These are phyloP conservation scores for Kodamaea alishanica DNA, from an alignment of 1,139 yeast genomes.

Conservation along the genomic window DNA sequence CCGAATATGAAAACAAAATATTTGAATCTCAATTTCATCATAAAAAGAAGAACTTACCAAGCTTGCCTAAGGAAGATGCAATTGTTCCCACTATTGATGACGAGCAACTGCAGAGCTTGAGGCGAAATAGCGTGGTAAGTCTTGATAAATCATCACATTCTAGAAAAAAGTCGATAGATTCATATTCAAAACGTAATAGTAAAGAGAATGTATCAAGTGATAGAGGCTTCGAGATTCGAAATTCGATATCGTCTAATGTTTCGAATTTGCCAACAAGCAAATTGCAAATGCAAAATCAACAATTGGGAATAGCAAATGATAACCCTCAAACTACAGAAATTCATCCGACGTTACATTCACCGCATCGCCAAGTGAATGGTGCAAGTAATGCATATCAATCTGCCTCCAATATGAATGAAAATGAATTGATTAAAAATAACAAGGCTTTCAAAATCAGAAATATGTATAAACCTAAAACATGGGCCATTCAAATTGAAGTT, in stretches of 20 bases:
- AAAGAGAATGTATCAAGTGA: neutral
- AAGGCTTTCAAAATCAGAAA: conserved; percentile 35
- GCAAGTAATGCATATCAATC: neutral
- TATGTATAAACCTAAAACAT: conserved; percentile 41
- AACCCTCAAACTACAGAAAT: neutral
- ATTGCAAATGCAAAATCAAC: no score
- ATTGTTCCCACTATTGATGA: neutral
- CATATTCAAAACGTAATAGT: neutral
- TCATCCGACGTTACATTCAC: neutral
- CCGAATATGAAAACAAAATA: conserved; percentile 53
- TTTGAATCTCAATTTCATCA: conserved; percentile 49
- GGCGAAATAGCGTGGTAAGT: no score
- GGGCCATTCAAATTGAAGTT: conserved; percentile 73
- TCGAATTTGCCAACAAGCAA: no score
- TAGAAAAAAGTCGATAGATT: neutral
- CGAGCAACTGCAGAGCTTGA: neutral
- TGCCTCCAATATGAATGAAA: conserved; percentile 11
- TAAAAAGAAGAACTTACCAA: conserved; percentile 28
- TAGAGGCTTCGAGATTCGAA: neutral
- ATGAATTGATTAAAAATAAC: conserved; percentile 27
- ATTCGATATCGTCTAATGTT: neutral
- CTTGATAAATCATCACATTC: neutral
- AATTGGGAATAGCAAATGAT: neutral
- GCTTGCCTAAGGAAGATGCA: conserved; percentile 11
- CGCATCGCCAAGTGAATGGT: neutral